Evolutionary conservation across 208 protist species (phyloP), one percentile per base, ranked within the genome.

Genomic region (Tritrichomonas foetus): DNA sequence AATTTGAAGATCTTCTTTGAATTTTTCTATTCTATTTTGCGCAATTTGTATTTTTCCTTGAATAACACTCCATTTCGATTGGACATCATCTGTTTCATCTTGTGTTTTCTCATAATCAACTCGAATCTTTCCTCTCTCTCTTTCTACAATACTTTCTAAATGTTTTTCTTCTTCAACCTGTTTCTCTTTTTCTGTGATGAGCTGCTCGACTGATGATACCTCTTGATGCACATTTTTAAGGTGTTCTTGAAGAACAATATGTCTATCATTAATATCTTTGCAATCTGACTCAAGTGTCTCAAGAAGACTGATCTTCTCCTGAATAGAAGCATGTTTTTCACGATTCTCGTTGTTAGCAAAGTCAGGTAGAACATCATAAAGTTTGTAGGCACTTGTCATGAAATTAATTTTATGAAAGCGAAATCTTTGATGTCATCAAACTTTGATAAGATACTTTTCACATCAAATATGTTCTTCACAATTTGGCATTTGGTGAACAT

Each of bases 271-370:
- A 57, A 89, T 57, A 27, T 89, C 78, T 22, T 53, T 89, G 44
- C 78, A 89, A 41, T 89, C 78, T 39, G 13, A 27, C 33, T 89
- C 27, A 16, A 89, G 30, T 16, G 33, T n/a, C 2, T 27, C 41
- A n/a, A 89, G 78, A 20, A 57, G 25, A 53, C 27, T n/a, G 33
- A 16, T 16, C 27, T 89, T 89, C 47, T 53, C 27, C 30, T 57
- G 9, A 57, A 57, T 47, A 5, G 14, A 0, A 53, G 44, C 25
- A 36, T 89, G 78, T 0, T 47, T 20, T 39, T 33, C 47, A 14
- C 78, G 44, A 50, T 89, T 89, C 30, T 89, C 78, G n/a, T 89
- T 57, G 30, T 89, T 89, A 2, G 78, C 78, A 89, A 89, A 89
- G 33, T 44, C 47, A 0, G 78, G 78, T 14, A 89, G 44, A 20